A percentile compares a stretch with the other conserved stretches of the same genome.
Conservation (phyloP, 345 rosid genomes). For the Populus deltoides region DNA sequence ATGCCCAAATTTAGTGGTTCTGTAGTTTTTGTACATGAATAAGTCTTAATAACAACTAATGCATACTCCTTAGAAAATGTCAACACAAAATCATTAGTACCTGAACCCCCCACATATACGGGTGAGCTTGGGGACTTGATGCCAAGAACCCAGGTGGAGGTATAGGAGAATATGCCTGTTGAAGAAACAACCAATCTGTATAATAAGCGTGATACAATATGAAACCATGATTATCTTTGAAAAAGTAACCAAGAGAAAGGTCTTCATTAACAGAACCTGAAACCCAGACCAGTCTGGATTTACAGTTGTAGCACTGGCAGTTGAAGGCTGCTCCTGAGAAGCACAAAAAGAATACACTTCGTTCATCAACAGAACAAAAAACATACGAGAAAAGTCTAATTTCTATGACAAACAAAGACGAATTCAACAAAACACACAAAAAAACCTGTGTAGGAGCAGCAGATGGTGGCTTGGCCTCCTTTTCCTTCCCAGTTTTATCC, state of each 20-base stretch:
- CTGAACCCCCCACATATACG: conserved; percentile 99
- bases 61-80: not conserved
- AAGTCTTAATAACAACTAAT: not conserved
- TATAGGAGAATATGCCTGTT: conserved; percentile 85
- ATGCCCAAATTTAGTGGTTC: not conserved
- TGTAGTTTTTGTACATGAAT: not conserved
- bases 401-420: conserved; percentile 7
- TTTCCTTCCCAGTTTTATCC: conserved; percentile 69
- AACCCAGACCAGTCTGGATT: conserved; percentile 95
- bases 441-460: conserved; percentile 61
- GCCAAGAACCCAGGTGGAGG: conserved; percentile 96
- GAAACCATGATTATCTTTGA: not conserved
- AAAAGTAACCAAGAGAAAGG: not conserved
- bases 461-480: conserved; percentile 58
- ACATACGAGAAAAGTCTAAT: conserved; percentile 5
- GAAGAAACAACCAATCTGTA: conserved; percentile 19
- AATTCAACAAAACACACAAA: conserved; percentile 12
- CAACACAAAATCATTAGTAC: conserved; percentile 29
- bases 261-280: conserved; percentile 55
- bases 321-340: conserved; percentile 66
- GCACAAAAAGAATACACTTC: conserved; percentile 2
- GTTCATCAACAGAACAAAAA: not conserved
- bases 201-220: conserved; percentile 19
- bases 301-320: conserved; percentile 53
- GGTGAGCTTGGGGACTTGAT: conserved; percentile 95